Conservation (phyloP, 805 yeast genomes). For the Myxozyma mucilagina region DNA sequence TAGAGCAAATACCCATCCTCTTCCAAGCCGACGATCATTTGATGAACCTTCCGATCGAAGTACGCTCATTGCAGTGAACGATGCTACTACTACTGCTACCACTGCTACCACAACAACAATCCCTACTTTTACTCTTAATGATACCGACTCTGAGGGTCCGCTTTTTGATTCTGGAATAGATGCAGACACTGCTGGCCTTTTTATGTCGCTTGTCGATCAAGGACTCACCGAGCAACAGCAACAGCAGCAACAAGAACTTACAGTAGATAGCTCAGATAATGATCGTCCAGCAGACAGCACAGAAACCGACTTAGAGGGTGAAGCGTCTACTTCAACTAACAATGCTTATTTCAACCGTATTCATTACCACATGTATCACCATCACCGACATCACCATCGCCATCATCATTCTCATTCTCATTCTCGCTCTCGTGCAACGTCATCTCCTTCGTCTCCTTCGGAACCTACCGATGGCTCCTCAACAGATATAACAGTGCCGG, state of each 20-base stretch:
- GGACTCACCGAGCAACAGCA: conserved; percentile 3
- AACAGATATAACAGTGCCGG: background rate
- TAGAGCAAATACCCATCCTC: background rate
- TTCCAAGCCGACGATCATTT: too few relatives aligned
- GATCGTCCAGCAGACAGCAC: background rate
- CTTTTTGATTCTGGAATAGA: conserved; percentile 21
- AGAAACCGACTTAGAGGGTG: background rate
- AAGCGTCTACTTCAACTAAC: background rate
- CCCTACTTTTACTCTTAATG: background rate
- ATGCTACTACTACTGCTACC: too few relatives aligned
- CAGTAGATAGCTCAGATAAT: background rate
- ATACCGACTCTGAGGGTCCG: background rate
- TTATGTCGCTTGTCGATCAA: conserved; percentile 18
- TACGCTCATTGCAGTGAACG: too few relatives aligned
- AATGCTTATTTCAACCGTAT: conserved; percentile 10
- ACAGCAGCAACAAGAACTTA: background rate
- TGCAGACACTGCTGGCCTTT: conserved; percentile 16
- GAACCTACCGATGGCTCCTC: background rate
- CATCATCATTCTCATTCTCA: conserved; percentile 25
- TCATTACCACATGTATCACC: conserved; percentile 18
- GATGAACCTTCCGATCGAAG: too few relatives aligned
- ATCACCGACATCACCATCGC: conserved; percentile 26
- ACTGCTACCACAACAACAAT: too few relatives aligned
- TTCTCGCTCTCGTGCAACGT: background rate
- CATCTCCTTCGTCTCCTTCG: background rate